These are phyloP conservation scores for Lachancea meyersii DNA, from an alignment of 805 yeast species.

Conservation along the genomic window DNA sequence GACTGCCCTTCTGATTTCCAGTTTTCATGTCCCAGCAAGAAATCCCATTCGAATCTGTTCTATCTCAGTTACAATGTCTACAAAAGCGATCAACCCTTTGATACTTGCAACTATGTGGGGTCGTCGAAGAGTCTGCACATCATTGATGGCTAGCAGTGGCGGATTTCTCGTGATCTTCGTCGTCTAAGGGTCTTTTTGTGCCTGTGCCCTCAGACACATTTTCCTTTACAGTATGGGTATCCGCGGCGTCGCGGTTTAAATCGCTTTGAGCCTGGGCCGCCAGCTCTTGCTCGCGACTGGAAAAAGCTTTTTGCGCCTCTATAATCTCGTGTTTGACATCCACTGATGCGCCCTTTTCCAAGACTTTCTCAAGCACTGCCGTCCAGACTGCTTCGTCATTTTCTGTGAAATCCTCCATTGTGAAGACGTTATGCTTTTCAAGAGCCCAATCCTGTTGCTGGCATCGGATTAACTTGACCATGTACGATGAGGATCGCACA, in stretches of 20 bases:
- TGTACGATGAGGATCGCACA: constrained; percentile 73
- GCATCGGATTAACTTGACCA: constrained; percentile 72
- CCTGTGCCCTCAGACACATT: constrained; percentile 2
- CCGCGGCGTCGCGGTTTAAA: not conserved
- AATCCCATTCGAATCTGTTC: constrained; percentile 15
- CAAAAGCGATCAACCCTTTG: constrained; percentile 16
- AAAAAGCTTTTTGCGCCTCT: constrained; percentile 24
- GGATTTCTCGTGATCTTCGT: not conserved
- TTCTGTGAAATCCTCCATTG: constrained; percentile 56
- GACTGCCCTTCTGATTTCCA: constrained; percentile 78
- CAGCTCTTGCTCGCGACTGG: constrained; percentile 8
- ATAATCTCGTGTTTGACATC: constrained; percentile 38
- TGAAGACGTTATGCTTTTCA: constrained; percentile 59
- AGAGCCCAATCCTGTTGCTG: constrained; percentile 83
- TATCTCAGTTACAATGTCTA: constrained; percentile 30
- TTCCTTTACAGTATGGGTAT: not conserved
- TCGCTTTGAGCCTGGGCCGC: constrained; percentile 5
- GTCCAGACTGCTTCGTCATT: constrained; percentile 66
- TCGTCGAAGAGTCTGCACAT: constrained; percentile 14
- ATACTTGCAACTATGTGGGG: constrained; percentile 41
- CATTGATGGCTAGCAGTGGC: not conserved
- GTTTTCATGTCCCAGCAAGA: constrained; percentile 62
- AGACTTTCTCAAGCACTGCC: constrained; percentile 49
- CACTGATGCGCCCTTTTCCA: constrained; percentile 40
- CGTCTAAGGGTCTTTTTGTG: constrained; percentile 6